Conservation (phyloP, 208 protist species). For the Leishmania major region DNA sequence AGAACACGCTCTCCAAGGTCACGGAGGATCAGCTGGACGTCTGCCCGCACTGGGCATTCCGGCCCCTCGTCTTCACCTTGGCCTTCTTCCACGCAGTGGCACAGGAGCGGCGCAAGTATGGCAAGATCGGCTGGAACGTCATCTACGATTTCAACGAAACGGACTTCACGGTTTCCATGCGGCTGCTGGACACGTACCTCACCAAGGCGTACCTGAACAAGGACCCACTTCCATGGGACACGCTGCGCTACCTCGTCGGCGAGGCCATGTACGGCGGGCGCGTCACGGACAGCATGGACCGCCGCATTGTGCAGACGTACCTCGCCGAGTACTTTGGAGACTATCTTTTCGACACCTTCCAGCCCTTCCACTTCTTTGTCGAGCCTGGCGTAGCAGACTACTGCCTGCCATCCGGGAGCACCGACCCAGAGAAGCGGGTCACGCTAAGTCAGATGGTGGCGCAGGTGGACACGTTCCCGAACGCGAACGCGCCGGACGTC, state of each 20-base stretch:
- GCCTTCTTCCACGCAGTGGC: slow-evolving; percentile 99
- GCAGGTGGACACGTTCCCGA: slow-evolving; percentile 93
- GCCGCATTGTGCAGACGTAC: slow-evolving; percentile 98
- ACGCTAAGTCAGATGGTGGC: slow-evolving; percentile 88
- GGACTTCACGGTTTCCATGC: slow-evolving; percentile 98
- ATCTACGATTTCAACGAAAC: slow-evolving; percentile 99
- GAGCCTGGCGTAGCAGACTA: slow-evolving; percentile 90
- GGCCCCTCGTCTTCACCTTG: slow-evolving; percentile 97
- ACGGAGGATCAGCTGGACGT: slow-evolving; percentile 94
- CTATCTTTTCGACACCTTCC: slow-evolving; percentile 99
- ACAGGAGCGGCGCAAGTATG: slow-evolving; percentile 98
- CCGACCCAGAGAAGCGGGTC: slow-evolving; percentile 66
- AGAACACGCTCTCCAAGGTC: slow-evolving; percentile 96
- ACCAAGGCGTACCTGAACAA: slow-evolving; percentile 95
- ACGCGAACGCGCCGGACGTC: slow-evolving; percentile 96
- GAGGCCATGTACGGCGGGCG: slow-evolving; percentile 99
- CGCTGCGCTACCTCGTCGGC: slow-evolving; percentile 98
- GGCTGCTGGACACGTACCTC: slow-evolving; percentile 97
- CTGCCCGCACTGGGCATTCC: slow-evolving; percentile 96
- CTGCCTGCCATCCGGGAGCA: slow-evolving; percentile 84
- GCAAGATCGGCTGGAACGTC: slow-evolving; percentile 99
- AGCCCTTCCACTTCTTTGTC: slow-evolving; percentile 98
- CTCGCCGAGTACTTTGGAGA: slow-evolving; percentile 99
- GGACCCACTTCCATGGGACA: slow-evolving; percentile 98
- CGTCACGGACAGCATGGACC: slow-evolving; percentile 98